Conservation (phyloP, 2,329 filamentous ascomycete genomes). For the Immersiporthe knoxdaviesiana region DNA sequence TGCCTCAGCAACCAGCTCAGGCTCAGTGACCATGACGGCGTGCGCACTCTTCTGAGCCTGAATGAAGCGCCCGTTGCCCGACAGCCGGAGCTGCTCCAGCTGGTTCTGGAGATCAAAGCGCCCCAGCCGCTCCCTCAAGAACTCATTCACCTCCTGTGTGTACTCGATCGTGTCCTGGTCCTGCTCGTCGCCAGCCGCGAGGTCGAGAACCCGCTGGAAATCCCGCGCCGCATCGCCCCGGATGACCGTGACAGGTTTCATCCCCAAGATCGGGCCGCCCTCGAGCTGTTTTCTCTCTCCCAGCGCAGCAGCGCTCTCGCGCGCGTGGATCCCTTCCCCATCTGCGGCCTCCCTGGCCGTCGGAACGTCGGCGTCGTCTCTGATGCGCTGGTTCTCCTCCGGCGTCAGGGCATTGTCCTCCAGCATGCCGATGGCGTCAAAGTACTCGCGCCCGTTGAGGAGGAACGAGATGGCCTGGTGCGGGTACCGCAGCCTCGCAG, state of each 20-base stretch:
- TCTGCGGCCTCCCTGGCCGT: not conserved
- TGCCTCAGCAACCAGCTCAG: slow-evolving; percentile 7
- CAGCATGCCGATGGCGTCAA: slow-evolving; percentile 17
- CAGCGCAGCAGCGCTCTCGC: not conserved
- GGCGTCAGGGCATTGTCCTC: not conserved
- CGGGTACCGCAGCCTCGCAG: not conserved
- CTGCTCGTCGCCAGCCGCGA: not conserved
- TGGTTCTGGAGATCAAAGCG: not conserved
- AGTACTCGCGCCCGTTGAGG: not conserved
- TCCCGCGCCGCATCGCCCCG: slow-evolving; percentile 4
- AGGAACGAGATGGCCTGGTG: not conserved
- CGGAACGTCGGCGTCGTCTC: not conserved
- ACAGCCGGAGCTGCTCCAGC: slow-evolving; percentile 12
- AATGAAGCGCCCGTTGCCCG: slow-evolving; percentile 11
- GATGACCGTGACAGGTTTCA: slow-evolving; percentile 9
- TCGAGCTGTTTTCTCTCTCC: slow-evolving; percentile 3
- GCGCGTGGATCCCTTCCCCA: not conserved
- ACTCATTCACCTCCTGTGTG: slow-evolving; percentile 5
- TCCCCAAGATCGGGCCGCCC: not conserved
- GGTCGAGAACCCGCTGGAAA: not conserved
- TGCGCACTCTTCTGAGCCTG: slow-evolving; percentile 6
- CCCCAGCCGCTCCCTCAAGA: not conserved
- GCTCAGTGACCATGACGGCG: slow-evolving; percentile 6
- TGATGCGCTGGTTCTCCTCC: slow-evolving; percentile 2
- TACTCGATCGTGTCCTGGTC: not conserved